phyloP scores from a whole-genome alignment of 495 filamentous ascomycete species.

The Tuber calosporum region DNA sequence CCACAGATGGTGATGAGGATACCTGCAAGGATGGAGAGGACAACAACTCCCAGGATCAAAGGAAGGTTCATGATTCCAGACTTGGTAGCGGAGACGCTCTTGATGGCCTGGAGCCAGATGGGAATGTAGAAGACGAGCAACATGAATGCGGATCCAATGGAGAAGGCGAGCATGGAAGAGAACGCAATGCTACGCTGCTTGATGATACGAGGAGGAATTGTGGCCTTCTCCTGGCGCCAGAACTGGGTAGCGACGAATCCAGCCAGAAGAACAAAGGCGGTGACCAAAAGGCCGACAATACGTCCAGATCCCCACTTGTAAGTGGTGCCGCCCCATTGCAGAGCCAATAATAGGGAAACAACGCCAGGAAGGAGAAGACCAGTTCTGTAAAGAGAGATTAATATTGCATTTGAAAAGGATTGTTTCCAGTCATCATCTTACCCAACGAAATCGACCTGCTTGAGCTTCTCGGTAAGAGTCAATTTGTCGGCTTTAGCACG shows the following conservation, averaged over 20 bases:
- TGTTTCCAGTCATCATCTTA: neutral
- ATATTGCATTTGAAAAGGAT: neutral
- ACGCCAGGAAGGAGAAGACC: slow-evolving; percentile 63
- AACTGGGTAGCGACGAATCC: slow-evolving; percentile 60
- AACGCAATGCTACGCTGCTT: slow-evolving; percentile 62
- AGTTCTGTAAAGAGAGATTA: slow-evolving; percentile 37
- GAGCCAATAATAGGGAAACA: slow-evolving; percentile 64
- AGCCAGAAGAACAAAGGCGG: slow-evolving; percentile 60
- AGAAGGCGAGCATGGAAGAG: slow-evolving; percentile 50
- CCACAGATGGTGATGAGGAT: slow-evolving; percentile 55
- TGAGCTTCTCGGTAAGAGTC: slow-evolving; percentile 47
- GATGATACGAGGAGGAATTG: slow-evolving; percentile 65
- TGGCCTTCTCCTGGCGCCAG: slow-evolving; percentile 63
- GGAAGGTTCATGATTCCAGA: slow-evolving; percentile 76
- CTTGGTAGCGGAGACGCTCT: slow-evolving; percentile 57
- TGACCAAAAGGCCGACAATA: slow-evolving; percentile 63
- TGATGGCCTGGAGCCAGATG: slow-evolving; percentile 85
- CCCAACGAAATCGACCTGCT: slow-evolving; percentile 61
- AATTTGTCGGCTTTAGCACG: slow-evolving; percentile 42
- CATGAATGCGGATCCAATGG: slow-evolving; percentile 59
- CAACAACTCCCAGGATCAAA: slow-evolving; percentile 57
- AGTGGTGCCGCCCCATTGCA: slow-evolving; percentile 76
- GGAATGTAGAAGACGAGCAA: slow-evolving; percentile 67
- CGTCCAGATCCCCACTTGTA: slow-evolving; percentile 61
- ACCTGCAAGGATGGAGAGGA: slow-evolving; percentile 59